Evolutionary conservation across 2,329 filamentous ascomycete species (phyloP).

Genomic region (Cytospora piceae): DNA sequence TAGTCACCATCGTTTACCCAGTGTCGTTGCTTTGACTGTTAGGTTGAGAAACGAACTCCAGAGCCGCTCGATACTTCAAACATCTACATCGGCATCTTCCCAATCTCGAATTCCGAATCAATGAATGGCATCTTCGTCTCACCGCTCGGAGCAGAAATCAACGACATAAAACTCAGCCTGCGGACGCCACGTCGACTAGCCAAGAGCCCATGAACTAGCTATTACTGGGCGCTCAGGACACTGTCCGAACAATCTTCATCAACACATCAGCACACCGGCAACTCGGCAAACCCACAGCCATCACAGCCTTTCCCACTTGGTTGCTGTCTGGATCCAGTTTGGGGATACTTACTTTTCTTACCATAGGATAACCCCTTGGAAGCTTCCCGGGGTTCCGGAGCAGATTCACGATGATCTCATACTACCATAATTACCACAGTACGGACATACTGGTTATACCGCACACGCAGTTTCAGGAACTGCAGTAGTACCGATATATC

Average conservation of each 20-base stretch:
- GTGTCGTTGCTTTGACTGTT: too few species aligned
- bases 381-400: not conserved
- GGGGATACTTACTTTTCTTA: not conserved
- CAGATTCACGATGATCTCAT: constrained; percentile 19
- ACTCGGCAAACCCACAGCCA: constrained; percentile 4
- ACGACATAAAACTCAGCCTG: not conserved
- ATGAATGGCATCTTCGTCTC: not conserved
- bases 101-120: not conserved
- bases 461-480: not conserved
- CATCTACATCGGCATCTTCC: not conserved
- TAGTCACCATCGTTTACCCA: not conserved
- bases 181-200: not conserved
- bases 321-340: not conserved
- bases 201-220: not conserved
- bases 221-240: not conserved
- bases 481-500: not conserved
- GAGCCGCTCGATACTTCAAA: not conserved
- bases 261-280: constrained; percentile 2
- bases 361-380: not conserved
- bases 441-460: not conserved
- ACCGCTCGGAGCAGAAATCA: not conserved
- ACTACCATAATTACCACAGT: not conserved
- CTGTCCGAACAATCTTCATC: not conserved
- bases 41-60: too few species aligned
- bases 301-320: not conserved